Percentiles rank a stretch among this genome's conserved stretches.
Evolutionary conservation across 352 stramenopile genomes (phyloP).

Genomic region (Lagenidium sp.): DNA sequence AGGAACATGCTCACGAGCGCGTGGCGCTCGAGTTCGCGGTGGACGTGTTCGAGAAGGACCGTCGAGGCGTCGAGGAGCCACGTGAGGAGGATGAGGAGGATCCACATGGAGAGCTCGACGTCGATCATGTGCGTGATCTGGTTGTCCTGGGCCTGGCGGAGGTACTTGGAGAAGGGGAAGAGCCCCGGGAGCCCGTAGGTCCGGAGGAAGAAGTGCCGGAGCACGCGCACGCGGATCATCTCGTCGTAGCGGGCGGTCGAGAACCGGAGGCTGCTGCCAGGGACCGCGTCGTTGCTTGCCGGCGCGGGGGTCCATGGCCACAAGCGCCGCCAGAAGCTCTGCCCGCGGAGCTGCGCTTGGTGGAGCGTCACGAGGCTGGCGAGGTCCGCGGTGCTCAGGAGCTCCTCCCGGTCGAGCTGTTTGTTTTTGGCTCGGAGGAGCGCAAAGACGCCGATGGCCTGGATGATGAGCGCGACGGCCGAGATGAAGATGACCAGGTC

Average conservation of each 20-base stretch:
- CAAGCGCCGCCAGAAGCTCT: no score
- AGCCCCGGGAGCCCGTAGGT: slow-evolving; percentile 7
- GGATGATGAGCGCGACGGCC: slow-evolving; percentile 17
- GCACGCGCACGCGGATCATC: slow-evolving; percentile 4
- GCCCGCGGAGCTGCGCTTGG: slow-evolving; percentile 2
- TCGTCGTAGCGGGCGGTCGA: slow-evolving; percentile 4
- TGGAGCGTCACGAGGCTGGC: background rate
- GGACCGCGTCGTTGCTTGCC: background rate
- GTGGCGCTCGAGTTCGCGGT: slow-evolving; percentile 6
- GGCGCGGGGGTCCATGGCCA: background rate
- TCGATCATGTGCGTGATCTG: slow-evolving; percentile 18
- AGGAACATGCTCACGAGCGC: slow-evolving; percentile 10
- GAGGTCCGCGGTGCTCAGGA: slow-evolving; percentile 4
- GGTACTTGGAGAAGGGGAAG: slow-evolving; percentile 16
- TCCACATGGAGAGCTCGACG: slow-evolving; percentile 26
- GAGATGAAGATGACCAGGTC: slow-evolving; percentile 22
- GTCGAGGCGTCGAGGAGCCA: background rate
- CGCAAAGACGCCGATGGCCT: slow-evolving; percentile 17
- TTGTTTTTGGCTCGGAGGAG: slow-evolving; percentile 12
- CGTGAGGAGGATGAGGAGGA: background rate
- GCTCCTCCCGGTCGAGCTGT: slow-evolving; percentile 11
- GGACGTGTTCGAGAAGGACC: background rate
- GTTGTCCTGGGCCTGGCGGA: slow-evolving; percentile 14
- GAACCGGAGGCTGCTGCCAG: slow-evolving; percentile 4
- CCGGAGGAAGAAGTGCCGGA: slow-evolving; percentile 8